A percentile compares a stretch with the other conserved stretches of the same genome.
phyloP scores from a whole-genome alignment of 306 rosid species.

The Trichosanthes cucumerina region DNA sequence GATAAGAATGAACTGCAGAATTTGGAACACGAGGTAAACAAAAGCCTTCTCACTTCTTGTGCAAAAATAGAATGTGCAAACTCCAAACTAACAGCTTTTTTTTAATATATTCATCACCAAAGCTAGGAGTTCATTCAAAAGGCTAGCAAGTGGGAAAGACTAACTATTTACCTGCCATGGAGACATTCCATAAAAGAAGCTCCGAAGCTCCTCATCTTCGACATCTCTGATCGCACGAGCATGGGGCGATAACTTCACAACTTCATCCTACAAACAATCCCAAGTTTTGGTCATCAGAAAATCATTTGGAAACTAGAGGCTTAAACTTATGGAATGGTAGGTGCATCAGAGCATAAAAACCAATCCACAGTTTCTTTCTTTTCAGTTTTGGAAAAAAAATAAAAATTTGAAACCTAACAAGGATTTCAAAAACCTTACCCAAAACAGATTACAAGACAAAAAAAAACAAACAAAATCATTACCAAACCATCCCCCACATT shows the following conservation, averaged over 20 bases:
- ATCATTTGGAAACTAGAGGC: neutral
- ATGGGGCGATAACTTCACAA: constrained; percentile 89
- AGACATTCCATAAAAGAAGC: constrained; percentile 96
- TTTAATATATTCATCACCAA: neutral
- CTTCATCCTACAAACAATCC: constrained; percentile 59
- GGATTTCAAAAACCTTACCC: neutral
- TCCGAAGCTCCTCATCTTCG: constrained; percentile 90
- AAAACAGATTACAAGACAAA: neutral
- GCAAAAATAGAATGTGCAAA: neutral
- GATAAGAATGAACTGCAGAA: constrained; percentile 67
- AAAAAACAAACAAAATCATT: neutral
- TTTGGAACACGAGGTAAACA: neutral
- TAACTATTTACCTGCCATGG: constrained; percentile 69
- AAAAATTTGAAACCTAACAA: neutral
- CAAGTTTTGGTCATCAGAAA: neutral
- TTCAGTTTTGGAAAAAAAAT: neutral
- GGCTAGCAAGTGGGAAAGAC: neutral
- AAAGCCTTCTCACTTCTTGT: neutral
- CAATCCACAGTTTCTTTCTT: neutral
- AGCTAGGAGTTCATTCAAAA: neutral
- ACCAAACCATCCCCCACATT: neutral
- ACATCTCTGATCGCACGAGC: constrained; percentile 98
- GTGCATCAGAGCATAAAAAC: neutral
- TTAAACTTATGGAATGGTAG: neutral
- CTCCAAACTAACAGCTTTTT: neutral